Conservation (phyloP, 1,284 basidiomycete genomes). For the Ustilago loliicola region DNA sequence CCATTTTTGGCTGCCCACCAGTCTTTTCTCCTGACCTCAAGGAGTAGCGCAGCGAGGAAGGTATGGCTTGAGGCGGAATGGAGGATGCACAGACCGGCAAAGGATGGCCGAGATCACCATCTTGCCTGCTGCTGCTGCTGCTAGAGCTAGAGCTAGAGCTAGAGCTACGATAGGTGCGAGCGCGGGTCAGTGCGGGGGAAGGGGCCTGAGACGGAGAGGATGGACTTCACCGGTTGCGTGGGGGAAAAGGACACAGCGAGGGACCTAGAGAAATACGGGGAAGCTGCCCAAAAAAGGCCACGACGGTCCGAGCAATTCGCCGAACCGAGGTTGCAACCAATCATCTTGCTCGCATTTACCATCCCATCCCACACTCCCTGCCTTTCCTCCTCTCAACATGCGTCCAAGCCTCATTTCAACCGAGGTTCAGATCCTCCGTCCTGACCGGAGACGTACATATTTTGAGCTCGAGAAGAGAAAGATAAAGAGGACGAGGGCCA, state of each 20-base stretch:
- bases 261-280: not conserved
- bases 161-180: too few relatives aligned
- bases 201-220: not conserved
- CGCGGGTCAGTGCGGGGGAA: not conserved
- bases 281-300: not conserved
- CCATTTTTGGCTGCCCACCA: too few relatives aligned
- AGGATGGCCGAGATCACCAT: not conserved
- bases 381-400: not conserved
- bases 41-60: not conserved
- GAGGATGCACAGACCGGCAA: conserved; percentile 1
- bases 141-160: too few relatives aligned
- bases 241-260: not conserved
- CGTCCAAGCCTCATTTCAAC: not conserved
- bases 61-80: not conserved
- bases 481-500: not conserved
- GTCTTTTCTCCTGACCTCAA: too few relatives aligned
- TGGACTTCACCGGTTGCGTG: not conserved
- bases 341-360: conserved; percentile 7
- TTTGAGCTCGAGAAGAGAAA: not conserved
- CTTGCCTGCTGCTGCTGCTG: not conserved
- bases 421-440: not conserved
- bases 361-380: not conserved
- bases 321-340: conserved; percentile 21
- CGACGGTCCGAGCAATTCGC: conserved; percentile 20
- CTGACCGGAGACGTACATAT: not conserved